Conservation (phyloP, 2,329 filamentous ascomycete species). For the Diaporthe longicolla region DNA sequence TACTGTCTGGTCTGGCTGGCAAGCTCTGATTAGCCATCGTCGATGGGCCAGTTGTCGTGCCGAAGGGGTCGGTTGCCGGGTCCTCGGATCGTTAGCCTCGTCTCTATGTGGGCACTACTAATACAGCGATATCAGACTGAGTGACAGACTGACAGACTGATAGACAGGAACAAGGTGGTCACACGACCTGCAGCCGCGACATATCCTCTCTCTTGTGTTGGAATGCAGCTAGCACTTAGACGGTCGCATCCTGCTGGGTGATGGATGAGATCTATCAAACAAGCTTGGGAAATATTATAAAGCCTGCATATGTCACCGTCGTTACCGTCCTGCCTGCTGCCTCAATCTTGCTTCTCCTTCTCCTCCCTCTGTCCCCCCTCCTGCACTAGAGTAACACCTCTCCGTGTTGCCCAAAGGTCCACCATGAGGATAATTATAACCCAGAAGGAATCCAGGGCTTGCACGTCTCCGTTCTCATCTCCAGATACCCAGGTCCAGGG, state of each 20-base stretch:
- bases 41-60: constrained; percentile 10
- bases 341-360: constrained; percentile 9
- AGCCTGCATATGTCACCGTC: constrained; percentile 22
- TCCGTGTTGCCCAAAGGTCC: constrained; percentile 25
- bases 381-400: background rate
- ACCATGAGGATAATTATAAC: constrained; percentile 36
- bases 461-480: constrained; percentile 32
- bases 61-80: constrained; percentile 20
- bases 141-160: background rate
- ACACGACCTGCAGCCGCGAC: constrained; percentile 21
- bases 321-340: background rate
- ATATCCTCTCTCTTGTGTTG: background rate
- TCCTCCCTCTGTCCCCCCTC: background rate
- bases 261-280: background rate
- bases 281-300: constrained; percentile 17
- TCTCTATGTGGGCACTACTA: background rate
- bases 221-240: constrained; percentile 24
- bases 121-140: background rate
- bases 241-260: constrained; percentile 23
- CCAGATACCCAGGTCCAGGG: constrained; percentile 23
- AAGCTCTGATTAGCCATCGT: background rate
- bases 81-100: constrained; percentile 14
- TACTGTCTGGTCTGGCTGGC: constrained; percentile 1
- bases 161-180: constrained; percentile 12
- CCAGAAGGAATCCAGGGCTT: constrained; percentile 32